These are phyloP conservation scores for Iris pallida DNA, from an alignment of 116 monocot species.

Conservation along the genomic window DNA sequence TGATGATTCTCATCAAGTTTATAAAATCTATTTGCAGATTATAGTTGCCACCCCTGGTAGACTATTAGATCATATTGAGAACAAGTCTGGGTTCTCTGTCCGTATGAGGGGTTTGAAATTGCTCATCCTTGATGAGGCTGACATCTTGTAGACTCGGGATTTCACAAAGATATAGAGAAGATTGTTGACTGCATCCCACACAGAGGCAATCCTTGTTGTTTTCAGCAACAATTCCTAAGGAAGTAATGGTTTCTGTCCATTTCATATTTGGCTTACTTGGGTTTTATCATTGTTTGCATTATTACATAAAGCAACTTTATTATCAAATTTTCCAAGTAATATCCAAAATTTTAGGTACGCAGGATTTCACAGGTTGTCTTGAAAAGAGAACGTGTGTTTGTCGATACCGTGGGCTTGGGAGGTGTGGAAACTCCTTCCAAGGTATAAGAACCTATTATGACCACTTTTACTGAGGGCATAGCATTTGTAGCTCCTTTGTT, in stretches of 20 bases:
- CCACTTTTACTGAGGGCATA: too few relatives aligned
- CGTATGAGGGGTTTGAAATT: constrained; percentile 86
- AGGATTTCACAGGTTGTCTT: constrained; percentile 86
- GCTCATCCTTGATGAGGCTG: constrained; percentile 89
- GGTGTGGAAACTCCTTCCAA: constrained; percentile 69
- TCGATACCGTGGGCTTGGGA: constrained; percentile 79
- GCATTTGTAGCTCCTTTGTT: too few relatives aligned
- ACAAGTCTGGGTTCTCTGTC: constrained; percentile 75
- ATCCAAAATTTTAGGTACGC: constrained; percentile 59
- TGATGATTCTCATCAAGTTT: constrained; percentile 2
- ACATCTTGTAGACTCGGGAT: constrained; percentile 84
- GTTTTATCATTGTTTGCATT: too few relatives aligned
- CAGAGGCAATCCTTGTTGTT: constrained; percentile 82
- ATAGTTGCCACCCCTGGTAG: constrained; percentile 96
- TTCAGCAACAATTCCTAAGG: constrained; percentile 87
- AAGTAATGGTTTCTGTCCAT: constrained; percentile 35
- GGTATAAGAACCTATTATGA: too few relatives aligned
- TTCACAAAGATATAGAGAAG: constrained; percentile 71
- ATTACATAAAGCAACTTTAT: constrained; percentile 1
- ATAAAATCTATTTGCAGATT: constrained; percentile 49
- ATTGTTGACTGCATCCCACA: constrained; percentile 86
- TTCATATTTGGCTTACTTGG: background rate
- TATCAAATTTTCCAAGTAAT: background rate
- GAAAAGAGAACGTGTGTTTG: constrained; percentile 69
- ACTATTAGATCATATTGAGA: constrained; percentile 91